Evolutionary conservation across 108 stramenopile species (phyloP), one percentile per base, ranked within the genome.

Genomic region (Bacterosira constricta): DNA sequence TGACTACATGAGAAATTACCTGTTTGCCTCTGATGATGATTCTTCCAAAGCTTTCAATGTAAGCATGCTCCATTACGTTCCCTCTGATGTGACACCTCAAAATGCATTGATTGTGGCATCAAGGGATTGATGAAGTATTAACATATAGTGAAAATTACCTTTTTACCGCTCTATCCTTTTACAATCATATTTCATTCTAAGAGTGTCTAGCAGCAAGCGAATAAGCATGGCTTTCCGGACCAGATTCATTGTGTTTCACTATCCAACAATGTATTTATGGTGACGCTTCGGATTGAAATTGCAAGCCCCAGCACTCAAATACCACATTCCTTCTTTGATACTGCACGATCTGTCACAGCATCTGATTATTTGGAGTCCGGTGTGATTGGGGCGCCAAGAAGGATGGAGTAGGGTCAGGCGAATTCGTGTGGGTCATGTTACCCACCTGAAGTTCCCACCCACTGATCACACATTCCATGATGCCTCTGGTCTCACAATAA

Each of bases 11-110:
- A 64, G 60, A 41, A 56, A 81, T 21, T 49, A 59, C 10, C 38
- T 92, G 25, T 86, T 87, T 60, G 11, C 21, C 6, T 10, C 61
- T 5, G 42, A 42, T 36, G 31, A 17, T 23, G 29, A 9, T 18
- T 35, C 20, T n/a, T 2, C n/a, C n/a, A 41, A 67, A 45, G 51
- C 21, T 25, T 62, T 69, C 35, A 26, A 41, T 38, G 69, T 71
- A 6, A 73, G 73, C 0, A 29, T 90, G 41, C 53, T 53, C 32
- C 85, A 93, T 60, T 93, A 93, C 72, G 85, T 90, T 73, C 60
- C 80, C n/a, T 47, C 72, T 9, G 51, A 70, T 15, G 73, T 90
- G 10, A 88, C 90, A 6, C 92, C 92, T 9, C 90, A 93, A 69
- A 93, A 93, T 87, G 92, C 88, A 34, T 50, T 84, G 15, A 63